phyloP scores from a whole-genome alignment of 2,329 filamentous ascomycete genomes.

The Parafenestella ontariensis region DNA sequence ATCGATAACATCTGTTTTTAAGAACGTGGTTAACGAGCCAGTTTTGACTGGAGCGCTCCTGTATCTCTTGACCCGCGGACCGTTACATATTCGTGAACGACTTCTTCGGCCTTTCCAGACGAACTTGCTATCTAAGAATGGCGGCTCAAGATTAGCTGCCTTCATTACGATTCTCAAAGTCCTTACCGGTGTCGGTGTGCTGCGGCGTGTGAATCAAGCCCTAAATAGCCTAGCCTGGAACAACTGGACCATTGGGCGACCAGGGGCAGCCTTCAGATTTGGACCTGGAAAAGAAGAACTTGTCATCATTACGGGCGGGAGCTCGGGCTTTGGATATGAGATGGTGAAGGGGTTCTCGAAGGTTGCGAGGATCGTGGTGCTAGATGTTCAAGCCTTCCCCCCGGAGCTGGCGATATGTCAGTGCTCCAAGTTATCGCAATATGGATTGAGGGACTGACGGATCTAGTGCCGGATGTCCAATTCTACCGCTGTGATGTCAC shows the following conservation, averaged over 20 bases:
- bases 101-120: conserved; percentile 30
- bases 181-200: conserved; percentile 23
- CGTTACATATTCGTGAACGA: conserved; percentile 25
- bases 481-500: conserved; percentile 39
- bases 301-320: conserved; percentile 39
- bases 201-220: conserved; percentile 21
- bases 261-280: conserved; percentile 27
- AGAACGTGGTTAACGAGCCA: conserved; percentile 17
- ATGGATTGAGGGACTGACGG: background rate
- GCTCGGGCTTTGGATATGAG: conserved; percentile 39
- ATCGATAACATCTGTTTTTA: conserved; percentile 1
- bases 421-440: conserved; percentile 1
- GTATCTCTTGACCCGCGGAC: conserved; percentile 33
- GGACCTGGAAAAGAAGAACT: conserved; percentile 31
- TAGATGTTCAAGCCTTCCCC: conserved; percentile 33
- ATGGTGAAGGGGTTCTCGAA: conserved; percentile 36
- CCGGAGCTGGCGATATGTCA: conserved; percentile 27
- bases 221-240: conserved; percentile 38
- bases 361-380: conserved; percentile 28
- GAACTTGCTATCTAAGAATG: conserved; percentile 25
- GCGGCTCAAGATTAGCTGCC: conserved; percentile 22
- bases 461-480: conserved; percentile 27
- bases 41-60: conserved; percentile 29
- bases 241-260: conserved; percentile 44
- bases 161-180: conserved; percentile 31